A percentile compares a stretch with the other conserved stretches of the same genome.
phyloP scores from a whole-genome alignment of 1,139 yeast genomes.

The Suhomyces yuchorum region DNA sequence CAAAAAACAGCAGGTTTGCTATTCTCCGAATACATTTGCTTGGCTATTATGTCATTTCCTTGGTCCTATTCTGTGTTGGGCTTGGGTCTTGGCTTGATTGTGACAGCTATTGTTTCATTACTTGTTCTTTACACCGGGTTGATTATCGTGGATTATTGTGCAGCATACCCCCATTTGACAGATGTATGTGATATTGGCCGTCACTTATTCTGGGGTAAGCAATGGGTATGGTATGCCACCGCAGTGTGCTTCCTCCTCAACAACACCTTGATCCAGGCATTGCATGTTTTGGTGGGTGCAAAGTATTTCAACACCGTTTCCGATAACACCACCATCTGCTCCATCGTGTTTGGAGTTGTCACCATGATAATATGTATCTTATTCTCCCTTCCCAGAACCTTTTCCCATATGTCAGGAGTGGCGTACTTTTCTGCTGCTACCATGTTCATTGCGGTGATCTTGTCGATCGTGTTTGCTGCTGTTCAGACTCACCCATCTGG shows the following conservation, averaged over 20 bases:
- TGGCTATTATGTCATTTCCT: conserved; percentile 66
- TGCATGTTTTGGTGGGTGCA: conserved; percentile 63
- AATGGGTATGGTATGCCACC: conserved; percentile 59
- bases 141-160: conserved; percentile 56
- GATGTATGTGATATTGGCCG: conserved; percentile 64
- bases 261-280: conserved; percentile 58
- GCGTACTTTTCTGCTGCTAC: conserved; percentile 57
- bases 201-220: conserved; percentile 53
- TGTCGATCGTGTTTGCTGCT: conserved; percentile 57
- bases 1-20: conserved; percentile 58
- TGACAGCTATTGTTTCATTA: conserved; percentile 53
- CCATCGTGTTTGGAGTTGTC: conserved; percentile 53
- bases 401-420: conserved; percentile 51
- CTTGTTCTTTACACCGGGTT: conserved; percentile 58
- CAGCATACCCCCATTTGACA: conserved; percentile 51
- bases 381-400: conserved; percentile 58
- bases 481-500: conserved; percentile 51
- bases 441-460: conserved; percentile 57
- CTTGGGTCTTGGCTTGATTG: conserved; percentile 56
- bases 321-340: conserved; percentile 50
- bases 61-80: conserved; percentile 66
- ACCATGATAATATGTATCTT: conserved; percentile 50
- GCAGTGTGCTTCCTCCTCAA: conserved; percentile 56
- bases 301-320: conserved; percentile 58
- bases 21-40: conserved; percentile 61